Conservation (phyloP, 192 early-diverging fungal genomes). For the Backusella psychrophila region DNA sequence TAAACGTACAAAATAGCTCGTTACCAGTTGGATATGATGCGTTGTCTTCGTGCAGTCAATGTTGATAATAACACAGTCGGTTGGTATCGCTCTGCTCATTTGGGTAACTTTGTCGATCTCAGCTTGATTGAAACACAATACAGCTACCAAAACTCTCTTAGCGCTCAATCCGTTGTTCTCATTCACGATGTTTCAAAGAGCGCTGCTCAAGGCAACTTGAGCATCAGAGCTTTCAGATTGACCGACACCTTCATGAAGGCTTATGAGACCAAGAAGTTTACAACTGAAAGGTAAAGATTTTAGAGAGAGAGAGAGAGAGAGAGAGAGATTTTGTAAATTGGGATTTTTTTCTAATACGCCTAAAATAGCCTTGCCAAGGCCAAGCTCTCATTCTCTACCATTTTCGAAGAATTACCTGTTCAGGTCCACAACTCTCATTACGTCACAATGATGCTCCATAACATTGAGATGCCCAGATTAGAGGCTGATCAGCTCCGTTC, state of each 20-base stretch:
- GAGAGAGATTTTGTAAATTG: no score
- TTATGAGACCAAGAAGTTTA: constrained; percentile 81
- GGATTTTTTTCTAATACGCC: neutral
- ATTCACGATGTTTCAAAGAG: constrained; percentile 90
- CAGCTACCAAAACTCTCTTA: constrained; percentile 85
- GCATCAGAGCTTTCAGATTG: constrained; percentile 85
- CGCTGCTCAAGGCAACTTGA: constrained; percentile 79
- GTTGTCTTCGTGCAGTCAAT: constrained; percentile 89
- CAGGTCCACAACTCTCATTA: constrained; percentile 82
- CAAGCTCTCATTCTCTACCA: constrained; percentile 78
- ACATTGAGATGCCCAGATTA: constrained; percentile 60
- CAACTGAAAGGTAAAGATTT: constrained; percentile 60
- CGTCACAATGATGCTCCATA: constrained; percentile 72
- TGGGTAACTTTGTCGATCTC: constrained; percentile 89
- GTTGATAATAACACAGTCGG: constrained; percentile 97
- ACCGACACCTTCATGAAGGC: constrained; percentile 82
- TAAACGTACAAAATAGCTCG: constrained; percentile 44
- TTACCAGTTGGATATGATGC: constrained; percentile 95
- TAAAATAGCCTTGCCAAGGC: constrained; percentile 54
- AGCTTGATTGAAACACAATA: constrained; percentile 88
- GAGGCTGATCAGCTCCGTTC: constrained; percentile 56
- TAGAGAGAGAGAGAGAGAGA: neutral
- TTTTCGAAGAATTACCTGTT: constrained; percentile 91
- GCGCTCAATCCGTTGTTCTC: constrained; percentile 82
- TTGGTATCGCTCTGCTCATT: constrained; percentile 92